Conservation (phyloP, 2,329 filamentous ascomycete genomes). For the Akanthomyces uredinophilus region DNA sequence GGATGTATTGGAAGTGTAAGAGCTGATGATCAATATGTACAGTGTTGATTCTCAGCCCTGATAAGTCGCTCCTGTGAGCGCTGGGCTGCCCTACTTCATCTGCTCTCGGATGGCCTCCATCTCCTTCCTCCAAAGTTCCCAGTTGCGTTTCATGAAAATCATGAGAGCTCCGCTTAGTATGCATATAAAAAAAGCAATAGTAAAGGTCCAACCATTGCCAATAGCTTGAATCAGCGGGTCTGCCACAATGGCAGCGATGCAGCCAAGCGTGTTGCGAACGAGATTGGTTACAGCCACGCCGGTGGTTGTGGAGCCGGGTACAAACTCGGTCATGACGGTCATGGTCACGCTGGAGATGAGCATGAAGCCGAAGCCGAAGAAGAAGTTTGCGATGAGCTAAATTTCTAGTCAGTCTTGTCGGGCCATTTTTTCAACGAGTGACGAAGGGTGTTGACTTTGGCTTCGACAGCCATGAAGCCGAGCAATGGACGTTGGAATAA, state of each 20-base stretch:
- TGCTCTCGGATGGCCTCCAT: background rate
- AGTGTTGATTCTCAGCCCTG: too few relatives aligned
- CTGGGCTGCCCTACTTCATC: background rate
- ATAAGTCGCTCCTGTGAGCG: too few relatives aligned
- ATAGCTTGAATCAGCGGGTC: background rate
- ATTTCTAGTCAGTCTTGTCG: background rate
- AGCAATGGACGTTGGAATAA: background rate
- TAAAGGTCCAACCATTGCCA: background rate
- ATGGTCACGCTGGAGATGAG: background rate
- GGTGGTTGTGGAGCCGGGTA: background rate
- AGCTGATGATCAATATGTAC: too few relatives aligned
- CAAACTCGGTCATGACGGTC: background rate
- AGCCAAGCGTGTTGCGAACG: background rate
- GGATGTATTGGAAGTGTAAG: too few relatives aligned
- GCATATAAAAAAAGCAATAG: background rate
- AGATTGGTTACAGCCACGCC: slow-evolving; percentile 1
- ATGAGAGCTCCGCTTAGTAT: background rate
- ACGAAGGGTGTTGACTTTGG: too few relatives aligned
- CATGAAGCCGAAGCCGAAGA: background rate
- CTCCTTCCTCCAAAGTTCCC: background rate
- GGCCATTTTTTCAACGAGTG: too few relatives aligned
- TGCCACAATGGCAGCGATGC: background rate
- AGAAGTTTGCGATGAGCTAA: background rate
- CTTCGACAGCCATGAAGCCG: too few relatives aligned
- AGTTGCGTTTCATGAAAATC: background rate